Percentiles rank a stretch among this genome's conserved stretches.
These are phyloP conservation scores for Malus hybrid DNA, from an alignment of 331 rosid genomes.

Conservation along the genomic window DNA sequence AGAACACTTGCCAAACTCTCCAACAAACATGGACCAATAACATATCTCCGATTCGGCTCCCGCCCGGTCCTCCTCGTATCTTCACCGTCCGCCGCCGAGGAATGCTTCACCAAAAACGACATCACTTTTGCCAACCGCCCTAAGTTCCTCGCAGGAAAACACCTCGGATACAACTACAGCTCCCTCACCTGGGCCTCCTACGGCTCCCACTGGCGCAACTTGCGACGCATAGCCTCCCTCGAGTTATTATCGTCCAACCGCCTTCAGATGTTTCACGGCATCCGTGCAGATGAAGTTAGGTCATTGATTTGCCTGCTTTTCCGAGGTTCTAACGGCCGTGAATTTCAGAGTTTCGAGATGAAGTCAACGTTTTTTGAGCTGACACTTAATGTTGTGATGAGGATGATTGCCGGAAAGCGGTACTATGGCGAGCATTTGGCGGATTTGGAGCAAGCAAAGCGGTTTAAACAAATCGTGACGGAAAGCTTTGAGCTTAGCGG, in stretches of 20 bases:
- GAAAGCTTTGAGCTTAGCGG: conserved; percentile 6
- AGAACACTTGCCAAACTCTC: conserved; percentile 9
- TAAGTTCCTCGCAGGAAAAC: conserved; percentile 9
- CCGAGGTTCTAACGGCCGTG: neutral
- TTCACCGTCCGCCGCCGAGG: conserved; percentile 14
- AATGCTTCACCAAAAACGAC: conserved; percentile 26
- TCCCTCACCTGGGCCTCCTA: conserved; percentile 9
- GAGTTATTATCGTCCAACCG: conserved; percentile 7
- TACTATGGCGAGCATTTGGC: conserved; percentile 1
- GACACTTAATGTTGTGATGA: conserved; percentile 21
- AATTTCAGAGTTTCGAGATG: conserved; percentile 10
- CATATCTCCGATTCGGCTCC: conserved; percentile 16
- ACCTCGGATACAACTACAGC: conserved; percentile 12
- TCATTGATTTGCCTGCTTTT: conserved; percentile 1
- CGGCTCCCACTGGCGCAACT: conserved; percentile 27
- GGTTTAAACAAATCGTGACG: neutral
- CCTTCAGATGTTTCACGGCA: neutral
- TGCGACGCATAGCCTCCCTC: conserved; percentile 10
- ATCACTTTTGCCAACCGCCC: conserved; percentile 25
- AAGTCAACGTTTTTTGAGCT: conserved; percentile 10
- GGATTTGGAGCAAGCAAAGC: conserved; percentile 6
- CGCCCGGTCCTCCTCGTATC: conserved; percentile 13
- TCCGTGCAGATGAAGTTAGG: conserved; percentile 15
- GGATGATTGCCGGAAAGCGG: conserved; percentile 25
- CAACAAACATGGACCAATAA: conserved; percentile 9